phyloP scores from a whole-genome alignment of 176 grass and related monocot species.

The Rhynchospora pubera region DNA sequence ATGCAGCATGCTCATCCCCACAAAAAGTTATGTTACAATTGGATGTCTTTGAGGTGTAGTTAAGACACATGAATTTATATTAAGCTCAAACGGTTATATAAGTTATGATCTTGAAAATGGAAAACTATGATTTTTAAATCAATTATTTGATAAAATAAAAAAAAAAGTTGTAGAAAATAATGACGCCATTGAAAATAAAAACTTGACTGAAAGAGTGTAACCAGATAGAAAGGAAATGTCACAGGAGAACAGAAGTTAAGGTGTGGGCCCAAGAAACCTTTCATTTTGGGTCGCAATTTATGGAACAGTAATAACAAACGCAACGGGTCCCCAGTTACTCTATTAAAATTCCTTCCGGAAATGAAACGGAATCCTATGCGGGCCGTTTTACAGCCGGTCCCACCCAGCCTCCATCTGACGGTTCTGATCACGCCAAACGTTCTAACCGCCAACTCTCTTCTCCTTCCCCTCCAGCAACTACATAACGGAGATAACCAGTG shows the following conservation, averaged over 20 bases:
- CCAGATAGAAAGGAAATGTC: neutral
- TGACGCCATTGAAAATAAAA: too few species aligned
- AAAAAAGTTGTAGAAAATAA: too few species aligned
- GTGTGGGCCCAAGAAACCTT: neutral
- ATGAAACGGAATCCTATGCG: constrained; percentile 12
- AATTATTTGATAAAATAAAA: too few species aligned
- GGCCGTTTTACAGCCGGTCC: neutral
- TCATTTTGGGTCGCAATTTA: constrained; percentile 7
- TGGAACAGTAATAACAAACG: neutral
- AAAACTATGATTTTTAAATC: too few species aligned
- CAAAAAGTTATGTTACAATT: neutral
- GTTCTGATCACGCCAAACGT: neutral
- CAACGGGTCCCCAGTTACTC: neutral
- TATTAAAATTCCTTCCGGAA: neutral
- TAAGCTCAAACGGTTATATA: neutral
- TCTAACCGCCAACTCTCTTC: neutral
- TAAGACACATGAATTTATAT: neutral
- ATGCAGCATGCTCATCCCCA: too few species aligned
- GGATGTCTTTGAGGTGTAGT: neutral
- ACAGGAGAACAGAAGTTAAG: neutral
- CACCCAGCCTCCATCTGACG: neutral
- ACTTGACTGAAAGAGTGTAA: neutral
- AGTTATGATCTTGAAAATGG: neutral
- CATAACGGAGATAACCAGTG: neutral
- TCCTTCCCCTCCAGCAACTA: neutral